Evolutionary conservation across 306 rosid genomes (phyloP), one percentile per base, ranked within the genome.

Genomic region (Spatholobus suberectus): DNA sequence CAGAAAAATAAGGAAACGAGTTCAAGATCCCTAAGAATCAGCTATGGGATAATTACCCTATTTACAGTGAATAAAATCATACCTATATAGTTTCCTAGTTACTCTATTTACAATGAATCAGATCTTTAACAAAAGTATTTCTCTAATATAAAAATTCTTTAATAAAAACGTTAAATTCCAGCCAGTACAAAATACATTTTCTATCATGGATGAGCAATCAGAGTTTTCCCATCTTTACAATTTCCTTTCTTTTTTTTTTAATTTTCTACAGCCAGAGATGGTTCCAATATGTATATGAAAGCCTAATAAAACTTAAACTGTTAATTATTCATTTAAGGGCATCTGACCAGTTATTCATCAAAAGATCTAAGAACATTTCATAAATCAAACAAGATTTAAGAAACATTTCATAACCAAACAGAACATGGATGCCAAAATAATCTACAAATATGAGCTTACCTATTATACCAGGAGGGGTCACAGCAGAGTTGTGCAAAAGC

Each of bases 401-500:
- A 46, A 77, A 52, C n/a, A 17, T 40, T 52, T 32, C 43, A 26
- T 17, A 81, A 87, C 18, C 35, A 20, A 72, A 47, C 23, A 24
- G 23, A 40, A 80, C 87, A 79, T 51, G 76, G 81, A 47, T 51
- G 78, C 81, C 17, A 69, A 68, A 82, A 46, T 12, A 51, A 69
- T 58, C 58, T 40, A 81, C n/a, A 74, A 17, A 70, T 66, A 80
- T 65, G 67, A 63, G 78, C 91, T 85, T 81, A 85, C 98, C 92
- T 89, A 89, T 89, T 88, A 81, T 84, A 77, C 98, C 98, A 93
- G 47, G 97, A 91, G 68, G 96, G 93, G 52, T 95, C 93, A 52
- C 97, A 93, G 88, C 98, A 95, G 84, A 90, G 91, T 86, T 92
- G 99, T 57, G 99, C 98, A 85, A 95, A 95, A 49, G 99, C 99